A percentile compares a stretch with the other conserved stretches of the same genome.
Conservation (phyloP, 768 basidiomycete genomes). For the Termitomyces sp. region DNA sequence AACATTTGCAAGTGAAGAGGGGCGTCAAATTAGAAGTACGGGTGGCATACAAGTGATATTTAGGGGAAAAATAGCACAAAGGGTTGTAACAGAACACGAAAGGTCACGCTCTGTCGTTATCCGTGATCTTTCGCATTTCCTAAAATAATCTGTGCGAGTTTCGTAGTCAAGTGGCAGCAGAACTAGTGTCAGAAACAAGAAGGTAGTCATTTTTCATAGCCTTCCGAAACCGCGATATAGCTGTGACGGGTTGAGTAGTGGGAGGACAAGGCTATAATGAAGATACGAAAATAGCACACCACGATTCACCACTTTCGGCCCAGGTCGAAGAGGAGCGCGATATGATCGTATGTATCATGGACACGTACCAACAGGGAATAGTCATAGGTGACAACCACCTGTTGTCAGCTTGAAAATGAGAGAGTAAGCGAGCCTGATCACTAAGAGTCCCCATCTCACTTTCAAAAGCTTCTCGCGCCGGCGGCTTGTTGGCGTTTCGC, state of each 20-base stretch:
- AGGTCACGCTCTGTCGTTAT: background rate
- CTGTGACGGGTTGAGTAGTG: background rate
- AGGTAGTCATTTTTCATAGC: too few relatives aligned
- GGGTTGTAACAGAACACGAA: background rate
- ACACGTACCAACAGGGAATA: background rate
- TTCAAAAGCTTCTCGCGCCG: background rate
- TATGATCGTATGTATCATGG: background rate
- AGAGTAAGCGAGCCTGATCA: background rate
- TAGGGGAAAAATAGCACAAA: too few relatives aligned
- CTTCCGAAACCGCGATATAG: background rate
- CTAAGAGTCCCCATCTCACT: background rate
- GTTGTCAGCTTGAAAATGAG: background rate
- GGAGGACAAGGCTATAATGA: background rate
- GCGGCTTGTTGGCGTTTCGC: conserved; percentile 22
- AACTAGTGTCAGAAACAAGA: background rate
- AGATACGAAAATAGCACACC: background rate
- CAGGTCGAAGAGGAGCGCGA: background rate
- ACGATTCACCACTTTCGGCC: background rate
- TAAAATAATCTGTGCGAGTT: too few relatives aligned
- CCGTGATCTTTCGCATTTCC: background rate
- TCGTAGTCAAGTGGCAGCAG: too few relatives aligned
- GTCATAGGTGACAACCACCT: background rate
- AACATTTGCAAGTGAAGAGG: background rate
- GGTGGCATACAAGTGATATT: background rate
- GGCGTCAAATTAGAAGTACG: background rate